A percentile compares a stretch with the other conserved stretches of the same genome.
Conservation (phyloP, 352 stramenopile species). For the Bremia lactucae region DNA sequence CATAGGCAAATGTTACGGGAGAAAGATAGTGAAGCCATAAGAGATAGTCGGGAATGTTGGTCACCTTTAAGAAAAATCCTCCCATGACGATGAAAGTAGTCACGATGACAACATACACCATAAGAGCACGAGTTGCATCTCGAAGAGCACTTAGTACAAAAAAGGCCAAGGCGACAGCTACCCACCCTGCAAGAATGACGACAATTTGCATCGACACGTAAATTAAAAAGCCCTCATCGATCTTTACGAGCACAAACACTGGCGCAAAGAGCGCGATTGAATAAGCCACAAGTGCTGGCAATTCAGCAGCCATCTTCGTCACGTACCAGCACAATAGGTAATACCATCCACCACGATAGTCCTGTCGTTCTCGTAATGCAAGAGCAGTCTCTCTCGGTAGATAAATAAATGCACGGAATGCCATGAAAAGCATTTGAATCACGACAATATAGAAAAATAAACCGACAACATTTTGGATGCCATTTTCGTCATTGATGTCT, state of each 20-base stretch:
- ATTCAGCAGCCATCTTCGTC: slow-evolving; percentile 31
- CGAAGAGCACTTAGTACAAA: slow-evolving; percentile 21
- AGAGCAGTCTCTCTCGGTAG: slow-evolving; percentile 33
- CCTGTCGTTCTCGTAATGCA: slow-evolving; percentile 30
- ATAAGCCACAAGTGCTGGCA: slow-evolving; percentile 26
- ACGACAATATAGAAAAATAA: slow-evolving; percentile 43
- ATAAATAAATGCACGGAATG: slow-evolving; percentile 28
- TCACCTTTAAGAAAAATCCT: slow-evolving; percentile 32
- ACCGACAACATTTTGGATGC: slow-evolving; percentile 42
- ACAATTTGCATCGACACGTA: slow-evolving; percentile 43
- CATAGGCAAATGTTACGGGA: slow-evolving; percentile 39
- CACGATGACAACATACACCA: slow-evolving; percentile 25
- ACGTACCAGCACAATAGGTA: slow-evolving; percentile 34
- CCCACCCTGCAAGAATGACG: slow-evolving; percentile 25
- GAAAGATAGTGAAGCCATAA: slow-evolving; percentile 58
- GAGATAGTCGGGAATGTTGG: slow-evolving; percentile 36
- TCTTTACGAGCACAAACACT: slow-evolving; percentile 32
- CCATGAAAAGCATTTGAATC: slow-evolving; percentile 34
- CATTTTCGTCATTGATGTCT: slow-evolving; percentile 31
- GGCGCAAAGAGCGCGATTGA: slow-evolving; percentile 32
- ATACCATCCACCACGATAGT: slow-evolving; percentile 32
- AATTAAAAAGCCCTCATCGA: slow-evolving; percentile 25
- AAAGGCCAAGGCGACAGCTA: slow-evolving; percentile 23
- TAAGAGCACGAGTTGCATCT: slow-evolving; percentile 20
- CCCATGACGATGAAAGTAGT: slow-evolving; percentile 33